These are phyloP conservation scores for Tolypocladium ovalisporum DNA, from an alignment of 2,329 filamentous ascomycete species.

Conservation along the genomic window DNA sequence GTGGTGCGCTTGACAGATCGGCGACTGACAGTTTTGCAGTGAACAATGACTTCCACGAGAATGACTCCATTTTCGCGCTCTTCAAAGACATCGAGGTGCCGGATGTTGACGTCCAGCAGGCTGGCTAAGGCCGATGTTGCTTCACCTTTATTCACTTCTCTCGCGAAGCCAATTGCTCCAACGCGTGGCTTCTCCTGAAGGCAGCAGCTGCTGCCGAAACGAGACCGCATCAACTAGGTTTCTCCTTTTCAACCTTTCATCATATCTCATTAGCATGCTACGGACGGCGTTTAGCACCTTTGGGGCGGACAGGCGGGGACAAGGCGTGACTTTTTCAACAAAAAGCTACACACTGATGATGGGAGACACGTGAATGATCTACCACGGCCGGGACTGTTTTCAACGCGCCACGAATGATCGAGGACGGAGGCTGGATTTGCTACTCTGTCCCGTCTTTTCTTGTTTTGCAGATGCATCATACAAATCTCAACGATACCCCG, in stretches of 20 bases:
- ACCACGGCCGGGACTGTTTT: conserved; percentile 1
- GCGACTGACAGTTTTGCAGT: conserved; percentile 39
- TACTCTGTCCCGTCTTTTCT: conserved; percentile 4
- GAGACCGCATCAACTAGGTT: conserved; percentile 5
- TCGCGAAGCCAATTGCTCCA: conserved; percentile 3
- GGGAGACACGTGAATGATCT: conserved; percentile 1
- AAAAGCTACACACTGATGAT: conserved; percentile 22
- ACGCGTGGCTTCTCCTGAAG: conserved; percentile 3
- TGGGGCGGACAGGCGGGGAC: conserved; percentile 8
- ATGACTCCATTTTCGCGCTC: conserved; percentile 70
- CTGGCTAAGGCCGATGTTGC: background rate
- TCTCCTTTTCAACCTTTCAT: conserved; percentile 2
- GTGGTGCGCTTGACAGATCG: background rate
- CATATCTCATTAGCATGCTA: conserved; percentile 7
- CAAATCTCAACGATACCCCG: conserved; percentile 30
- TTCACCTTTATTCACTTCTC: background rate
- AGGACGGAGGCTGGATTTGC: background rate
- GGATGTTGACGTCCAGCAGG: conserved; percentile 39
- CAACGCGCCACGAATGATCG: conserved; percentile 5
- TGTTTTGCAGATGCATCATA: conserved; percentile 20
- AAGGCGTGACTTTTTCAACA: conserved; percentile 28
- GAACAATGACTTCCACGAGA: conserved; percentile 93
- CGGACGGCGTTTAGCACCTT: conserved; percentile 4
- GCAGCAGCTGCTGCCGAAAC: conserved; percentile 2
- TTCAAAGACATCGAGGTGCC: conserved; percentile 69